A percentile compares a stretch with the other conserved stretches of the same genome.
Evolutionary conservation across 2,329 filamentous ascomycete species (phyloP).

Genomic region (Alternaria novae-zelandiae): DNA sequence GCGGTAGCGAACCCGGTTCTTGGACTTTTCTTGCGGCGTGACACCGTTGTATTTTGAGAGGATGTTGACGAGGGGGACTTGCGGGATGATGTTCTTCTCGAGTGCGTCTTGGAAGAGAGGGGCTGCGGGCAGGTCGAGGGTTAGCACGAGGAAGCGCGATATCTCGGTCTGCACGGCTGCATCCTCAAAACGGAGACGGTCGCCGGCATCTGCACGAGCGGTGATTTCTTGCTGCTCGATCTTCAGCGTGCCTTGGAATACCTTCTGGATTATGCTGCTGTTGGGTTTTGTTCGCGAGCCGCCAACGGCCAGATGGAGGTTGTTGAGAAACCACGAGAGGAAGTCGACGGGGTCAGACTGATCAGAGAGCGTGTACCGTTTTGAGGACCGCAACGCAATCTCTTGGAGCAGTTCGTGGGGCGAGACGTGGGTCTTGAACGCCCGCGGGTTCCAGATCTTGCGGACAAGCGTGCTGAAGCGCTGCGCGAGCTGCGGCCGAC

Average conservation of each 20-base stretch:
- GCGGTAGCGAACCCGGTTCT: constrained; percentile 86
- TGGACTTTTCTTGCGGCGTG: constrained; percentile 84
- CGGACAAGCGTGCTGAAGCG: constrained; percentile 88
- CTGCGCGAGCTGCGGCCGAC: constrained; percentile 80
- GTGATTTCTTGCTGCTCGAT: constrained; percentile 95
- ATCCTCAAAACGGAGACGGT: constrained; percentile 91
- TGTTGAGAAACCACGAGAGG: constrained; percentile 96
- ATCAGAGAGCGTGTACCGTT: constrained; percentile 86
- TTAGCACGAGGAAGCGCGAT: constrained; percentile 87
- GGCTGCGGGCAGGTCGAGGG: constrained; percentile 87
- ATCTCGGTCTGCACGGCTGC: constrained; percentile 80
- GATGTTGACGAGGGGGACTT: constrained; percentile 76
- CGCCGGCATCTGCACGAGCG: constrained; percentile 83
- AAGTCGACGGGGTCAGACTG: constrained; percentile 98
- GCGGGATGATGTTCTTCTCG: constrained; percentile 94
- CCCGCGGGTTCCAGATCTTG: constrained; percentile 97
- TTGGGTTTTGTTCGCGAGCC: constrained; percentile 86
- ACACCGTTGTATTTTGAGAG: constrained; percentile 92
- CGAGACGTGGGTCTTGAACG: constrained; percentile 96
- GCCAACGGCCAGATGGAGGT: constrained; percentile 88
- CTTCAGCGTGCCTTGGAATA: constrained; percentile 91
- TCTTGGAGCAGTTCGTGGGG: constrained; percentile 97
- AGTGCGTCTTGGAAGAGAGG: constrained; percentile 96
- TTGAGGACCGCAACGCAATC: constrained; percentile 85
- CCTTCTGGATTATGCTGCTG: constrained; percentile 85